A percentile compares a stretch with the other conserved stretches of the same genome.
Conservation (phyloP, 2,329 filamentous ascomycete species). For the Microdochium paspali region DNA sequence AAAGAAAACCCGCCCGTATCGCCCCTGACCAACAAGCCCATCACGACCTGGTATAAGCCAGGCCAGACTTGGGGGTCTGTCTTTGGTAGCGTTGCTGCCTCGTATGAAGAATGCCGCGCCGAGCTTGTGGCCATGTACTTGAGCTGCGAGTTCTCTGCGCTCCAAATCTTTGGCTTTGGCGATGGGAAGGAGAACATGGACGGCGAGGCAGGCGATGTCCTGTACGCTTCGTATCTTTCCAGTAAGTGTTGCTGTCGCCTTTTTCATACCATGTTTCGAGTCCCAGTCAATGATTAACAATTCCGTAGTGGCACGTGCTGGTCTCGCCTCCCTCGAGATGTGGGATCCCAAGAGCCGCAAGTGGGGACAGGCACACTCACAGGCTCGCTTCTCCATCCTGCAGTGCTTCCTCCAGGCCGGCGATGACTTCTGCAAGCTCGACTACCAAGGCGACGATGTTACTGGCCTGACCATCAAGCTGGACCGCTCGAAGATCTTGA, state of each 20-base stretch:
- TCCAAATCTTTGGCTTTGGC: slow-evolving; percentile 88
- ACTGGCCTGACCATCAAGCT: slow-evolving; percentile 75
- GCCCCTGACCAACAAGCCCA: slow-evolving; percentile 67
- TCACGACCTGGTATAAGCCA: slow-evolving; percentile 85
- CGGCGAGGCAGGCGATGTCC: slow-evolving; percentile 71
- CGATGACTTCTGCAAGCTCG: slow-evolving; percentile 77
- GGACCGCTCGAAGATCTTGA: slow-evolving; percentile 79
- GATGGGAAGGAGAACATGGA: slow-evolving; percentile 65
- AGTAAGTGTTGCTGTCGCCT: slow-evolving; percentile 24
- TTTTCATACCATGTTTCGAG: background rate
- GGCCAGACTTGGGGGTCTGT: slow-evolving; percentile 92
- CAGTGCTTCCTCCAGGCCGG: slow-evolving; percentile 75
- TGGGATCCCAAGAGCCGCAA: slow-evolving; percentile 88
- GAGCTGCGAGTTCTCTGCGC: slow-evolving; percentile 75
- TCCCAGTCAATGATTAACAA: background rate
- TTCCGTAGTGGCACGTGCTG: slow-evolving; percentile 67
- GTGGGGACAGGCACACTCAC: slow-evolving; percentile 89
- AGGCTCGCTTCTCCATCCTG: slow-evolving; percentile 83
- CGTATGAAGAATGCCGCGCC: slow-evolving; percentile 90
- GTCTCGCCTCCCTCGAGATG: slow-evolving; percentile 79
- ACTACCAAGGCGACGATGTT: slow-evolving; percentile 63
- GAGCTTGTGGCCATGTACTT: slow-evolving; percentile 91
- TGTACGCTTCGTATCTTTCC: slow-evolving; percentile 79
- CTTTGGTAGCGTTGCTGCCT: slow-evolving; percentile 78
- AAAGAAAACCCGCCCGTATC: slow-evolving; percentile 69